These are phyloP conservation scores for Russula sp. DNA, from an alignment of 768 basidiomycete species.

Conservation along the genomic window DNA sequence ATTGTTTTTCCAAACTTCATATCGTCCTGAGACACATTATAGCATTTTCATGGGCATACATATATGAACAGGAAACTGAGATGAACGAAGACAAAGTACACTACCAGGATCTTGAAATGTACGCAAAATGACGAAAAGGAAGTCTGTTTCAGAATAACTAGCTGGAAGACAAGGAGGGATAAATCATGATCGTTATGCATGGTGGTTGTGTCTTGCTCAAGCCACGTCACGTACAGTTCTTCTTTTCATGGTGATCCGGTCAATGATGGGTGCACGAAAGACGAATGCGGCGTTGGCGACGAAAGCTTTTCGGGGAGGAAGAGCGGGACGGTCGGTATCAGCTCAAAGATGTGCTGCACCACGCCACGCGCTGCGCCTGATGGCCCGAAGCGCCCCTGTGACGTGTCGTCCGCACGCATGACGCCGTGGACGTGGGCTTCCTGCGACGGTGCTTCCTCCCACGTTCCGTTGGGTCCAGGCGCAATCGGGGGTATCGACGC, in stretches of 20 bases:
- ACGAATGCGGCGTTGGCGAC: conserved; percentile 30
- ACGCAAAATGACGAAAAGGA: too few species aligned
- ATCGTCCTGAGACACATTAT: not conserved
- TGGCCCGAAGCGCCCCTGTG: conserved; percentile 25
- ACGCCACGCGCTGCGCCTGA: conserved; percentile 37
- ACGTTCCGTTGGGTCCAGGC: conserved; percentile 40
- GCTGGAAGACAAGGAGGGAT: too few species aligned
- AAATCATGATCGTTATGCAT: too few species aligned
- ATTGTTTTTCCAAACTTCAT: not conserved
- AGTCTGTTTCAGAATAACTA: too few species aligned
- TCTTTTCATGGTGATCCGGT: conserved; percentile 28
- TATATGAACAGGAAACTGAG: conserved; percentile 4
- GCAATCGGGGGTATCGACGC: conserved; percentile 27
- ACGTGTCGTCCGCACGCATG: conserved; percentile 50
- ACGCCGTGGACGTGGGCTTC: conserved; percentile 85
- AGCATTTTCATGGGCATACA: conserved; percentile 9
- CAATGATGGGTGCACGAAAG: conserved; percentile 29
- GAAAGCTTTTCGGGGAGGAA: conserved; percentile 46
- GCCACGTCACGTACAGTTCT: too few species aligned
- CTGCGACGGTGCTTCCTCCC: conserved; percentile 47
- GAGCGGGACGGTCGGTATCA: conserved; percentile 68
- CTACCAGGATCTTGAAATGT: not conserved
- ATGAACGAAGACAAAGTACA: not conserved
- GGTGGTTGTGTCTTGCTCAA: too few species aligned
- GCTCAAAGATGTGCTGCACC: conserved; percentile 69